A percentile compares a stretch with the other conserved stretches of the same genome.
Evolutionary conservation across 2,329 filamentous ascomycete species (phyloP).

Genomic region (Blastomyces silverae): DNA sequence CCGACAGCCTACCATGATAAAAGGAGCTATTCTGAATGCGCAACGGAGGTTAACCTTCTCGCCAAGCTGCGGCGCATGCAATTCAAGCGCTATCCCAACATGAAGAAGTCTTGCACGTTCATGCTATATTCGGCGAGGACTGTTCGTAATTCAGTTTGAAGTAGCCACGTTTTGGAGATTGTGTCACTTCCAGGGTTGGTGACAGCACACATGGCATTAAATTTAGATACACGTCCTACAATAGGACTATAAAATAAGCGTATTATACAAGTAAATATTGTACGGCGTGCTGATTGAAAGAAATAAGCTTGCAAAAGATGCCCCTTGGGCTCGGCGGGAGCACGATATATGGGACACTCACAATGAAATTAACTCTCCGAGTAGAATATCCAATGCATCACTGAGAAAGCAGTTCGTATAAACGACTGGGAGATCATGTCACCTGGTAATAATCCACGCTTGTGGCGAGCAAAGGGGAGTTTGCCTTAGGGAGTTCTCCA

Average conservation of each 20-base stretch:
- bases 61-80: too few relatives aligned
- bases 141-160: not conserved
- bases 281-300: not conserved
- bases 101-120: not conserved
- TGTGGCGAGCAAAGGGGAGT: too few relatives aligned
- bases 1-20: too few relatives aligned
- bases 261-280: not conserved
- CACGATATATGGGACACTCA: too few relatives aligned
- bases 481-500: too few relatives aligned
- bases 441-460: too few relatives aligned
- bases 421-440: too few relatives aligned
- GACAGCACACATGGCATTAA: not conserved
- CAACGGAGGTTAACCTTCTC: too few relatives aligned
- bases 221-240: not conserved
- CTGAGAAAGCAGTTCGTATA: too few relatives aligned
- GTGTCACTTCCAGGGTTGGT: not conserved
- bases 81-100: not conserved
- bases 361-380: too few relatives aligned
- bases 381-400: too few relatives aligned
- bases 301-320: not conserved
- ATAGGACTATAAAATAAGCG: not conserved
- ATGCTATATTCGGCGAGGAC: not conserved
- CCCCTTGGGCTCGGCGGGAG: too few relatives aligned
- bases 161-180: not conserved
- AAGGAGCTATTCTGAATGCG: not conserved